A percentile compares a stretch with the other conserved stretches of the same genome.
phyloP scores from a whole-genome alignment of 2,329 filamentous ascomycete genomes.

The Colletotrichum abscissum region DNA sequence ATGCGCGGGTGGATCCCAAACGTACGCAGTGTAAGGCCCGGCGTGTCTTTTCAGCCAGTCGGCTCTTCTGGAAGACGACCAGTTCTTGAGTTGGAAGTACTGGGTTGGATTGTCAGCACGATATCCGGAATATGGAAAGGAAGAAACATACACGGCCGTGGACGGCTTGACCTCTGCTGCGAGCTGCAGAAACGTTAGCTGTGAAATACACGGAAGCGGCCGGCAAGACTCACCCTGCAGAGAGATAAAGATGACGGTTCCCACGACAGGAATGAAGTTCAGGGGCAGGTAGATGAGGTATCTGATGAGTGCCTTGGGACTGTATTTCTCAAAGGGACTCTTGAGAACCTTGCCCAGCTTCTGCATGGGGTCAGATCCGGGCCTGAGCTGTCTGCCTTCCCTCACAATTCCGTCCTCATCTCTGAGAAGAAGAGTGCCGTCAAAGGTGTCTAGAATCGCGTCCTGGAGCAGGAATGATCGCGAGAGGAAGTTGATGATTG shows the following conservation, averaged over 20 bases:
- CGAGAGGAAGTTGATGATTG: conserved; percentile 66
- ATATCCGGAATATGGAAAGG: neutral
- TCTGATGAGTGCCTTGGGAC: conserved; percentile 73
- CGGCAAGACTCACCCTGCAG: conserved; percentile 69
- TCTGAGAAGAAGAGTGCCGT: conserved; percentile 72
- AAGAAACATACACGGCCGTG: conserved; percentile 63
- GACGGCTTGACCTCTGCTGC: conserved; percentile 58
- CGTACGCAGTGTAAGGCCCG: conserved; percentile 83
- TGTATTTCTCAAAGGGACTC: conserved; percentile 67
- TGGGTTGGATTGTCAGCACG: conserved; percentile 49
- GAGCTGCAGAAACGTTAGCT: conserved; percentile 35
- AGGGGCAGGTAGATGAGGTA: conserved; percentile 89
- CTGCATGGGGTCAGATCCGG: conserved; percentile 66
- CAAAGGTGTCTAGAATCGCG: conserved; percentile 88
- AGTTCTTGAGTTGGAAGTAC: conserved; percentile 93
- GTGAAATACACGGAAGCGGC: conserved; percentile 28
- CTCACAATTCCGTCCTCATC: conserved; percentile 72
- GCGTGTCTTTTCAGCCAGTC: conserved; percentile 77
- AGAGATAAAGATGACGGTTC: conserved; percentile 82
- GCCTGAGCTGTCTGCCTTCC: conserved; percentile 78
- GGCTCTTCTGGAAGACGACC: conserved; percentile 73
- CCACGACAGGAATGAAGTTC: conserved; percentile 92
- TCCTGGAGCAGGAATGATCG: conserved; percentile 84
- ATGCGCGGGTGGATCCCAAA: conserved; percentile 3
- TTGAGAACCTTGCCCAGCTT: conserved; percentile 69